phyloP scores from a whole-genome alignment of 176 grass and related monocot species.

The Triticum turgidum region DNA sequence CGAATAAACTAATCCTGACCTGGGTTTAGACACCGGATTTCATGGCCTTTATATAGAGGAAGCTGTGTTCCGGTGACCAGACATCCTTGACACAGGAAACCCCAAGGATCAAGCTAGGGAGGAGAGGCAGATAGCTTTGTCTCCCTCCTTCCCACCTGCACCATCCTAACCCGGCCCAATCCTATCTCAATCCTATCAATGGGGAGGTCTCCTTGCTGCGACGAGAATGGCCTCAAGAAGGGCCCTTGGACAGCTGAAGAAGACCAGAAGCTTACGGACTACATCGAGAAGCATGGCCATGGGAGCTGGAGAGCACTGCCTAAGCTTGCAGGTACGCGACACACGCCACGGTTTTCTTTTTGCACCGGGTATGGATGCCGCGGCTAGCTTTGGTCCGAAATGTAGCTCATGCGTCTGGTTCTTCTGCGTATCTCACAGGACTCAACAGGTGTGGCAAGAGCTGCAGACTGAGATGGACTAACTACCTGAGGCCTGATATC shows the following conservation, averaged over 20 bases:
- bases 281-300: conserved; percentile 83
- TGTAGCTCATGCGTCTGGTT: conserved; percentile 13
- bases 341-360: not conserved
- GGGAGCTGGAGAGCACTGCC: conserved; percentile 94
- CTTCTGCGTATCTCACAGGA: conserved; percentile 37
- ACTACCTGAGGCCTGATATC: conserved; percentile 92
- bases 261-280: conserved; percentile 66
- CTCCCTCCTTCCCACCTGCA: conserved; percentile 49
- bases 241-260: conserved; percentile 94
- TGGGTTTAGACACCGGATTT: conserved; percentile 16
- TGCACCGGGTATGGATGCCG: too few relatives aligned
- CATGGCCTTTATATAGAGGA: conserved; percentile 55
- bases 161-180: not conserved
- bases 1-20: conserved; percentile 1
- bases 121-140: conserved; percentile 24
- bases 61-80: conserved; percentile 62
- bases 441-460: conserved; percentile 98
- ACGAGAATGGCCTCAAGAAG: conserved; percentile 94
- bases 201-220: conserved; percentile 83
- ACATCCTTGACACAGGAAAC: conserved; percentile 39
- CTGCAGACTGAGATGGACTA: conserved; percentile 96
- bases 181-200: conserved; percentile 47
- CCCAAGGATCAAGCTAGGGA: conserved; percentile 9
- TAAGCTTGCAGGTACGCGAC: conserved; percentile 68
- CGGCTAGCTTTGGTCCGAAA: conserved; percentile 9